Conservation (phyloP, 148 eudicot species). For the Tetragonia tetragonoides region DNA sequence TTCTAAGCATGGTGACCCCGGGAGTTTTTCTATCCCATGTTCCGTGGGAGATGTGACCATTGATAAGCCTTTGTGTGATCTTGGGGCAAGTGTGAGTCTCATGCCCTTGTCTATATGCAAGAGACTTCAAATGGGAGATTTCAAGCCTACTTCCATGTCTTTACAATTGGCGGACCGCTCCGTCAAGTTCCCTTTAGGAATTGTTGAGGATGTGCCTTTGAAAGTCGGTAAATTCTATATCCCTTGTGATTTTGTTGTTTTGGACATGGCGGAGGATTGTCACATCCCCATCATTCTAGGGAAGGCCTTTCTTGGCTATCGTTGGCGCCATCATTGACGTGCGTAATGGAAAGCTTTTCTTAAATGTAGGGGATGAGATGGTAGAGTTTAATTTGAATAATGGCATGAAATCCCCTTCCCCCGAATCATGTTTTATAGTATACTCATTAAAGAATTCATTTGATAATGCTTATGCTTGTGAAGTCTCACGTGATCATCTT, state of each 20-base stretch:
- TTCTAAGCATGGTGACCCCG: no score
- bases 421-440: neutral
- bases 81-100: no score
- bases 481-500: no score
- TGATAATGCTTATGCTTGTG: neutral
- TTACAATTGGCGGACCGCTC: no score
- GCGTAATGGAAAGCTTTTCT: neutral
- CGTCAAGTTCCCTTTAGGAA: neutral
- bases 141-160: no score
- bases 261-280: neutral
- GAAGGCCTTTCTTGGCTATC: neutral
- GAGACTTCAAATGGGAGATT: no score
- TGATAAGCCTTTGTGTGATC: no score
- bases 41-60: no score
- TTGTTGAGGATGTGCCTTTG: neutral
- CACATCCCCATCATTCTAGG: neutral
- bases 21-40: no score
- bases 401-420: neutral
- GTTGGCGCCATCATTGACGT: neutral
- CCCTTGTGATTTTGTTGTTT: neutral
- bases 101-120: no score
- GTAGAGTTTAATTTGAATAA: neutral
- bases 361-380: neutral
- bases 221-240: neutral
- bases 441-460: neutral